phyloP scores from a whole-genome alignment of 2,329 filamentous ascomycete species.

The Decorospora gaudefroyi region DNA sequence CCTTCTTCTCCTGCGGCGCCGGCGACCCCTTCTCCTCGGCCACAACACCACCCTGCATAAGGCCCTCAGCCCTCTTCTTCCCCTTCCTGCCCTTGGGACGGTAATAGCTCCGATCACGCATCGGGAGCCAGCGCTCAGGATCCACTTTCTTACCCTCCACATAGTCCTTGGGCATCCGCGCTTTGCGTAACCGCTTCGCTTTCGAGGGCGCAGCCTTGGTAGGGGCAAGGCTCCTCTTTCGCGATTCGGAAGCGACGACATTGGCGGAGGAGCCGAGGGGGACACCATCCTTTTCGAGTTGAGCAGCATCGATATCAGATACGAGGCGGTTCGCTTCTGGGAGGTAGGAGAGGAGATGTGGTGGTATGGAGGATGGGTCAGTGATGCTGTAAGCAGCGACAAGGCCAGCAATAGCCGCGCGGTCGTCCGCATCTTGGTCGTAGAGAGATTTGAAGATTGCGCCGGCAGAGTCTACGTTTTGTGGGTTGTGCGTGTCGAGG shows the following conservation, averaged over 20 bases:
- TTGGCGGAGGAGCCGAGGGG: constrained; percentile 49
- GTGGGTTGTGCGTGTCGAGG: constrained; percentile 70
- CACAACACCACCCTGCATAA: constrained; percentile 84
- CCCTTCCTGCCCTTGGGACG: constrained; percentile 90
- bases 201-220: constrained; percentile 54
- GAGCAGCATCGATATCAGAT: constrained; percentile 62
- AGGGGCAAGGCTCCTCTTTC: constrained; percentile 44
- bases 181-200: constrained; percentile 62
- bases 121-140: constrained; percentile 88
- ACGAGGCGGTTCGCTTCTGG: constrained; percentile 67
- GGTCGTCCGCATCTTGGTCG: constrained; percentile 67
- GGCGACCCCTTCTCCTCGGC: constrained; percentile 62
- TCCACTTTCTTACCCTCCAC: constrained; percentile 80
- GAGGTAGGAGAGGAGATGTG: constrained; percentile 60
- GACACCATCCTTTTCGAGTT: constrained; percentile 70
- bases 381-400: constrained; percentile 76
- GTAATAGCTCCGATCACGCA: constrained; percentile 87
- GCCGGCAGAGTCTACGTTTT: constrained; percentile 71
- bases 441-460: constrained; percentile 79
- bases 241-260: constrained; percentile 48
- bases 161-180: constrained; percentile 71
- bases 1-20: constrained; percentile 41
- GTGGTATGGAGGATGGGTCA: constrained; percentile 60
- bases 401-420: constrained; percentile 76
- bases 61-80: constrained; percentile 70